Percentiles rank a stretch among this genome's conserved stretches.
Conservation (phyloP, 2,329 filamentous ascomycete species). For the Pestalotiopsis sp. region DNA sequence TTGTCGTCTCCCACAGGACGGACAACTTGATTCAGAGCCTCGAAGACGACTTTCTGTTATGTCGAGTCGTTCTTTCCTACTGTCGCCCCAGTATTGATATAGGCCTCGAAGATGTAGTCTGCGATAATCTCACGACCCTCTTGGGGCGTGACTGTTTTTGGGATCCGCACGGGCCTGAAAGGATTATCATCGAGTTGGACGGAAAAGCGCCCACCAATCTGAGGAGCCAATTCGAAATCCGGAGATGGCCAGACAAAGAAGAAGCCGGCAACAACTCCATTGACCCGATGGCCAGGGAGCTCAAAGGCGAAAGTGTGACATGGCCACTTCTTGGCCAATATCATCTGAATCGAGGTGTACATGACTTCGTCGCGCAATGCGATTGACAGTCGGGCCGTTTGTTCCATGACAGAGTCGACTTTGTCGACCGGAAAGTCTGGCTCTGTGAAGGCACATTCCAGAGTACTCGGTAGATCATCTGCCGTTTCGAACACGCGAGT, state of each 20-base stretch:
- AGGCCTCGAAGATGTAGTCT: not conserved
- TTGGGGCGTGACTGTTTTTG: not conserved
- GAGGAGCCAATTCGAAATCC: not conserved
- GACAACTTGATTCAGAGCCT: not conserved
- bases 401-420: not conserved
- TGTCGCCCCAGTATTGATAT: not conserved
- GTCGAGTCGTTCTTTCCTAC: not conserved
- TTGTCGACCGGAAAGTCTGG: not conserved
- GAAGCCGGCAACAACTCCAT: not conserved
- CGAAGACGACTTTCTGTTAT: not conserved
- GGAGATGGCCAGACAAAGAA: not conserved
- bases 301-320: not conserved
- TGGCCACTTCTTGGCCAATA: not conserved
- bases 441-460: not conserved
- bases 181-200: not conserved
- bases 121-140: not conserved
- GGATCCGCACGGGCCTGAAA: no score
- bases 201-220: not conserved
- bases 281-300: not conserved
- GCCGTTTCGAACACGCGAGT: not conserved
- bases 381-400: not conserved
- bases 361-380: not conserved
- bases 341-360: not conserved
- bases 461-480: not conserved
- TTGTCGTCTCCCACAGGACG: not conserved